Base-by-base conservation (phyloP, 148 eudicot species). In the Diospyros kaki region DNA sequence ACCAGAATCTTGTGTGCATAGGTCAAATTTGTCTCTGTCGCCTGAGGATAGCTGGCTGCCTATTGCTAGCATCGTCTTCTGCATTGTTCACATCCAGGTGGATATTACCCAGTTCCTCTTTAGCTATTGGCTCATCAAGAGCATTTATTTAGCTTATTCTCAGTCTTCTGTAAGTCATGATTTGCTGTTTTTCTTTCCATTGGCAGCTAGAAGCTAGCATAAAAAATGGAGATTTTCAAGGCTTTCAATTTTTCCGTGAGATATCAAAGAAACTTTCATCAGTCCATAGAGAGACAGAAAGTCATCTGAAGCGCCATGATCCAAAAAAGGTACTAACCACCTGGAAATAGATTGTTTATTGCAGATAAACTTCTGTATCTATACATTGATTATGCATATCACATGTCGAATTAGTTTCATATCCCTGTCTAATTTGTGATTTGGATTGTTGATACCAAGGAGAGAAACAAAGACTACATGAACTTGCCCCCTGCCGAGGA, bases 1-100 rank as follows among this genome's bases (percentile, higher is more conserved):
- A 52, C 2, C 2, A 48, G 41, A 55, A 9, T 69, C 60, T 64
- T 78, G 63, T 75, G 45, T 12, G 78, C 10, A 72, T 79, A 92
- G 99, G 85, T 74, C 94, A 28, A 92, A 95, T 81, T 75, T 95
- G 67, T 92, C 94, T 10, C 75, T 95, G 59, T 92, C 88, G 46
- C 91, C 99, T 0, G 97, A 95, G 55, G 97, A 95, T 10, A 92
- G 96, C 83, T 95, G 96, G 97, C 85, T 95, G 79, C 99, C 97
- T 55, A 83, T 95, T 80, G 94, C 94, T 13, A 92, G 99, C 88
- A 90, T 95, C 76, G 66, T 84, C 77, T 83, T 90, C 48, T 88
- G 97, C 83, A 82, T 95, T 55, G 38, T 87, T 71, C 99, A 95
- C 81, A 80, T 95, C 66, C 99, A 95, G 96, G 98, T 91, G 68